A percentile compares a stretch with the other conserved stretches of the same genome.
These are phyloP conservation scores for Boletus sp. DNA, from an alignment of 768 basidiomycete genomes.

Conservation along the genomic window DNA sequence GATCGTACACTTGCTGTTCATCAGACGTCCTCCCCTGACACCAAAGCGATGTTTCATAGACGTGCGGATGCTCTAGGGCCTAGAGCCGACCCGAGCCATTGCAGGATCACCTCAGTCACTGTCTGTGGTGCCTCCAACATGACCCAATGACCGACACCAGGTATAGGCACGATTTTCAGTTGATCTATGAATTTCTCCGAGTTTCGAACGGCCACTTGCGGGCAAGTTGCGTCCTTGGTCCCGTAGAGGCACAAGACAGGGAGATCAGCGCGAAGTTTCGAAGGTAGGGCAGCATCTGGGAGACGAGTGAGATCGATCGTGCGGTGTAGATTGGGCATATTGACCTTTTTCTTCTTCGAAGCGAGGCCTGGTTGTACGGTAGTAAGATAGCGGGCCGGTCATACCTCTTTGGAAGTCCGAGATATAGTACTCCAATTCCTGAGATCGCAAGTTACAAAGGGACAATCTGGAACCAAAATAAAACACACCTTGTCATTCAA, in stretches of 20 bases:
- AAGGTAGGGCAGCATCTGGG: slow-evolving; percentile 42
- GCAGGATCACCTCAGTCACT: slow-evolving; percentile 45
- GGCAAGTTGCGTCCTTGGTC: slow-evolving; percentile 49
- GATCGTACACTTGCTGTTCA: background rate
- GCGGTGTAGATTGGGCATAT: background rate
- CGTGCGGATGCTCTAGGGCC: background rate
- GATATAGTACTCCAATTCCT: slow-evolving; percentile 59
- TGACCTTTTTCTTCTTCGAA: slow-evolving; percentile 61
- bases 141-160: slow-evolving; percentile 66
- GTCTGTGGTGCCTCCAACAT: slow-evolving; percentile 59
- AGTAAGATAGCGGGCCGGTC: slow-evolving; percentile 75
- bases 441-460: slow-evolving; percentile 6
- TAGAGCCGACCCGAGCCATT: slow-evolving; percentile 39
- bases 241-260: slow-evolving; percentile 65
- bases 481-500: slow-evolving; percentile 17
- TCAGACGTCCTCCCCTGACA: background rate
- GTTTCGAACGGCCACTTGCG: slow-evolving; percentile 38
- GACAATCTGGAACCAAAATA: background rate
- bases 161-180: slow-evolving; percentile 49
- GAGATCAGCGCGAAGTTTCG: slow-evolving; percentile 43
- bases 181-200: slow-evolving; percentile 48
- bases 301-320: background rate
- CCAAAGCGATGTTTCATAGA: slow-evolving; percentile 3
- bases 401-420: slow-evolving; percentile 47
- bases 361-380: slow-evolving; percentile 58